Base-by-base conservation (phyloP, 257 asterid genomes). In the Craterostigma plantagineum region DNA sequence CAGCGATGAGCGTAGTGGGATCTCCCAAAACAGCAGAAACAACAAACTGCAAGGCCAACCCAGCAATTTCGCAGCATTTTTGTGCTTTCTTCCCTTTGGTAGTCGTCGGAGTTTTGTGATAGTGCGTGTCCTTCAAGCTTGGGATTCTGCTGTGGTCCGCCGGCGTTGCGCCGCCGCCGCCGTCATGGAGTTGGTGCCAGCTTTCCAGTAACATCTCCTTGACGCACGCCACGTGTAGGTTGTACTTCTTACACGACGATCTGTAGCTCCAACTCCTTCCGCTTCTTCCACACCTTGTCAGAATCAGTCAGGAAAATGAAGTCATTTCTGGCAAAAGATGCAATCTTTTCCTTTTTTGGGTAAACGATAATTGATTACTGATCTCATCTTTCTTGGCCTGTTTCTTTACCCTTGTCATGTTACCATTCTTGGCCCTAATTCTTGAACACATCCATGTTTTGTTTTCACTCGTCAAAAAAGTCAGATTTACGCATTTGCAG, bases 261-360 rank as follows among this genome's bases (percentile, higher is more conserved):
- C 94, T 55, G 30, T 90, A 83, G 54, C 87, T 77, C 99, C 99
- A 83, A 51, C 94, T 79, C 76, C 92, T 57, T 46, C 99, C 95
- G 59, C 77, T 74, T 53, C 99, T 59, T 45, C 92, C 95, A 4
- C 99, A 90, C 45, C 94, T 71, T 23, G 11, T 34, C 10, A 36
- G 30, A 23, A n/a, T n/a, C n/a, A n/a, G n/a, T n/a, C n/a, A n/a
- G n/a, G n/a, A n/a, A 6, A 23, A 23, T 23, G 30, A 23, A 23
- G 30, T 23, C 30, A 23, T 23, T 2, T 23, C 6, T 23, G 6
- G 30, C 30, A 23, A 23, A 23, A 23, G n/a, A n/a, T 23, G 6
- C 30, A 6, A 23, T 23, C 30, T 23, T 23, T 23, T 23, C 30
- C 30, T 23, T 23, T 23, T 23, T 6, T 23, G 30, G n/a, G 30